These are phyloP conservation scores for Suillus luteus DNA, from an alignment of 768 basidiomycete genomes.

Conservation along the genomic window DNA sequence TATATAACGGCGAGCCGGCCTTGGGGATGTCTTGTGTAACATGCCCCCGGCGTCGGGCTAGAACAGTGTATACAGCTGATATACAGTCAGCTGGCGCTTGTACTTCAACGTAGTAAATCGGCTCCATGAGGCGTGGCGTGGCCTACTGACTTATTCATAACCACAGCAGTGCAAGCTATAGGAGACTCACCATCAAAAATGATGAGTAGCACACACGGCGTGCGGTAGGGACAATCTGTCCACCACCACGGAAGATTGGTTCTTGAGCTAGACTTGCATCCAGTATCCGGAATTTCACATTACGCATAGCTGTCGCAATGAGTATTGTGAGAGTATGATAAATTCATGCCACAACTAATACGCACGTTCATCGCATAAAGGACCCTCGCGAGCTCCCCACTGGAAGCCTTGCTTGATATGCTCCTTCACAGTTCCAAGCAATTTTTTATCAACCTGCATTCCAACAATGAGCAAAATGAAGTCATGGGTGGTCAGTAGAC, in stretches of 20 bases:
- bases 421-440: constrained; percentile 86
- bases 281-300: constrained; percentile 95
- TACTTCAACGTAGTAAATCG: constrained; percentile 99
- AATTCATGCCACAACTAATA: constrained; percentile 22
- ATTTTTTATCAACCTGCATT: constrained; percentile 85
- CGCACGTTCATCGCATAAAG: constrained; percentile 98
- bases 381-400: constrained; percentile 98
- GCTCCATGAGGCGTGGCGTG: constrained; percentile 93
- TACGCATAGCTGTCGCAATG: constrained; percentile 79
- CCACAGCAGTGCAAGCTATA: constrained; percentile 9
- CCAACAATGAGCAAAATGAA: constrained; percentile 7
- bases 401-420: constrained; percentile 99
- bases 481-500: background rate
- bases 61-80: constrained; percentile 96
- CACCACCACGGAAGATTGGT: constrained; percentile 96
- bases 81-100: constrained; percentile 99
- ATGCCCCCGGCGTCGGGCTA: constrained; percentile 98
- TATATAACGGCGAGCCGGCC: constrained; percentile 96
- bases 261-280: constrained; percentile 93
- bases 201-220: constrained; percentile 98
- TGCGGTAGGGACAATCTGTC: constrained; percentile 99
- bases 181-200: constrained; percentile 85
- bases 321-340: constrained; percentile 1
- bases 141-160: constrained; percentile 53
- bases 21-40: constrained; percentile 98